Conservation (phyloP, 2,329 filamentous ascomycete species). For the Calonectria honghensis region DNA sequence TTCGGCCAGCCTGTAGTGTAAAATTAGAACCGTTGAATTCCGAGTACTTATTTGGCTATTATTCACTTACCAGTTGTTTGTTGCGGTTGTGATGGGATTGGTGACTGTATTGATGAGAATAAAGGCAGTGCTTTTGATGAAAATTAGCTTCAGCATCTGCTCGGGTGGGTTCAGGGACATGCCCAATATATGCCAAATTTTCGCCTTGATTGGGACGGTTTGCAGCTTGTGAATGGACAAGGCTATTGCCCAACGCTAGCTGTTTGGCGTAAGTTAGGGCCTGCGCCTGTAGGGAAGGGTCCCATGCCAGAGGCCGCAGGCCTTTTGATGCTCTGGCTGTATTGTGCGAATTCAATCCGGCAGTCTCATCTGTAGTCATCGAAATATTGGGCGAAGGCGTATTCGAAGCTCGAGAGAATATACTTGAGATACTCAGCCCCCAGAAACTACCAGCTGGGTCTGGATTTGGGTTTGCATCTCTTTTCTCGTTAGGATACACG, state of each 20-base stretch:
- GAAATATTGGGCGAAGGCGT: neutral
- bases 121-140: neutral
- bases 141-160: neutral
- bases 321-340: slow-evolving; percentile 1
- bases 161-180: neutral
- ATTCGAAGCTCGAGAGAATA: slow-evolving; percentile 1
- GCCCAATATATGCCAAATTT: slow-evolving; percentile 15
- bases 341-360: neutral
- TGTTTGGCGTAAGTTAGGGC: slow-evolving; percentile 5
- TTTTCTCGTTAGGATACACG: neutral
- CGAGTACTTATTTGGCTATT: neutral
- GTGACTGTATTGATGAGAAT: neutral
- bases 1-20: neutral
- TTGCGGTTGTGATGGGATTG: neutral
- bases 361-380: neutral
- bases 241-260: neutral
- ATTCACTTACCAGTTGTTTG: neutral
- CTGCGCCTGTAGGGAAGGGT: neutral
- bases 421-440: neutral
- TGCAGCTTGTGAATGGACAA: neutral
- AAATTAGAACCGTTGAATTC: neutral
- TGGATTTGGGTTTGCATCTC: neutral
- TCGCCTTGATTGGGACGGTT: neutral
- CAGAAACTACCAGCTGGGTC: neutral
- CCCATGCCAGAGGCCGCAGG: neutral